Conservation (phyloP, 2,329 filamentous ascomycete species). For the Septoria petroselini region DNA sequence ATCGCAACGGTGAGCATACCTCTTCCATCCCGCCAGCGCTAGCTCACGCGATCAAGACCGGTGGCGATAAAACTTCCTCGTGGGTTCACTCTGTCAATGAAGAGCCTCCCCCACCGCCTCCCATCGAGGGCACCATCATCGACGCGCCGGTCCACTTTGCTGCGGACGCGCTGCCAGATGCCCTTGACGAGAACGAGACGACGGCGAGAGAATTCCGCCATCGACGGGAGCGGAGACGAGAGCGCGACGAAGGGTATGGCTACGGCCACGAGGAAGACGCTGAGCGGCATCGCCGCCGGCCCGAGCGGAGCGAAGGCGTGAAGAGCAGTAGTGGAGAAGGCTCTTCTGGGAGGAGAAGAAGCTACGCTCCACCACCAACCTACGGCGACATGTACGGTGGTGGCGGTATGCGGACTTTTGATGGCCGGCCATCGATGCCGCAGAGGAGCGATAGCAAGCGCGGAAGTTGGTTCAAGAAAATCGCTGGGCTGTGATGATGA, state of each 20-base stretch:
- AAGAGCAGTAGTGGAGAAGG: slow-evolving; percentile 38
- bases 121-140: slow-evolving; percentile 48
- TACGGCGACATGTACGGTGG: slow-evolving; percentile 35
- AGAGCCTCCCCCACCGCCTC: slow-evolving; percentile 47
- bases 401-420: slow-evolving; percentile 40
- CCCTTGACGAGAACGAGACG: slow-evolving; percentile 28
- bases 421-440: slow-evolving; percentile 41
- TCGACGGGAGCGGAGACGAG: slow-evolving; percentile 26
- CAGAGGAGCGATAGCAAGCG: slow-evolving; percentile 35
- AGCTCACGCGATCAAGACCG: slow-evolving; percentile 34
- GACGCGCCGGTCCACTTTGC: slow-evolving; percentile 40
- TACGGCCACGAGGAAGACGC: slow-evolving; percentile 26
- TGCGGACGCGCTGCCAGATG: slow-evolving; percentile 28
- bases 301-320: slow-evolving; percentile 27
- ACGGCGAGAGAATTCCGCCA: slow-evolving; percentile 36
- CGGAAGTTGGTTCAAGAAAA: slow-evolving; percentile 51
- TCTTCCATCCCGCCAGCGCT: slow-evolving; percentile 25
- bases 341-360: slow-evolving; percentile 29
- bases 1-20: slow-evolving; percentile 40
- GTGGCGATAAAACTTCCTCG: slow-evolving; percentile 49
- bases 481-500: slow-evolving; percentile 31
- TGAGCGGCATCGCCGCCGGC: slow-evolving; percentile 25
- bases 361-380: slow-evolving; percentile 31
- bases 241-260: slow-evolving; percentile 26
- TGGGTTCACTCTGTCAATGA: slow-evolving; percentile 50